A percentile compares a stretch with the other conserved stretches of the same genome.
Conservation (phyloP, 2,329 filamentous ascomycete species). For the Orbilia brochopaga region DNA sequence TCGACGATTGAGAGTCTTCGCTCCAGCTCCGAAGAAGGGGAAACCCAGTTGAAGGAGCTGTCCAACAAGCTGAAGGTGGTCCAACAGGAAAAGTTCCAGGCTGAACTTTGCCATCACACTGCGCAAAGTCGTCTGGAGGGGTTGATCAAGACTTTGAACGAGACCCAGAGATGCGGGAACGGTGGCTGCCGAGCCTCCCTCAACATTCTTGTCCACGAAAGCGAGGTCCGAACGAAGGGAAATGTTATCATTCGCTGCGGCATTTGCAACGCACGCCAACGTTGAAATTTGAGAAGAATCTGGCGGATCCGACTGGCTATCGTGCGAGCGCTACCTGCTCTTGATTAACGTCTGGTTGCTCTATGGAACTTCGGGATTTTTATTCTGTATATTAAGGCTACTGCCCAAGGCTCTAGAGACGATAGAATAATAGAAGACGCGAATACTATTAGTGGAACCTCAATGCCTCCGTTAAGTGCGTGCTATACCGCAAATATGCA, state of each 20-base stretch:
- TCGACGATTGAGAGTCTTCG: no score
- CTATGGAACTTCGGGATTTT: no score
- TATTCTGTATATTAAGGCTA: no score
- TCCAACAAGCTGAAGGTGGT: slow-evolving; percentile 9
- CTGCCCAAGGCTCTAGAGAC: no score
- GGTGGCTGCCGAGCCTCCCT: slow-evolving; percentile 13
- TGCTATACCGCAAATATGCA: no score
- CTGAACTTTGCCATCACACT: slow-evolving; percentile 16
- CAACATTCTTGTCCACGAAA: slow-evolving; percentile 19
- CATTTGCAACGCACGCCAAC: slow-evolving; percentile 33
- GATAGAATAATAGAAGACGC: no score
- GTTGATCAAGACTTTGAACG: slow-evolving; percentile 28
- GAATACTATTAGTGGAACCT: no score
- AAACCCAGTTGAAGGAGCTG: slow-evolving; percentile 9
- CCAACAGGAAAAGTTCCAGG: slow-evolving; percentile 33
- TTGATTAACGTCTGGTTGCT: no score
- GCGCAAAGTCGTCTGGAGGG: slow-evolving; percentile 23
- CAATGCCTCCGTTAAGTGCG: no score
- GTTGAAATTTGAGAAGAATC: neutral
- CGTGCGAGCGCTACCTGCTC: no score
- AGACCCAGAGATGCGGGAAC: slow-evolving; percentile 31
- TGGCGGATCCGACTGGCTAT: no score
- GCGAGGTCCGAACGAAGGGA: slow-evolving; percentile 18
- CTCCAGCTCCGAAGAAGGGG: slow-evolving; percentile 4
- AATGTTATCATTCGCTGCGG: slow-evolving; percentile 28